phyloP scores from a whole-genome alignment of 1,139 yeast genomes.

The Spencermartinsiella ligniputridi region DNA sequence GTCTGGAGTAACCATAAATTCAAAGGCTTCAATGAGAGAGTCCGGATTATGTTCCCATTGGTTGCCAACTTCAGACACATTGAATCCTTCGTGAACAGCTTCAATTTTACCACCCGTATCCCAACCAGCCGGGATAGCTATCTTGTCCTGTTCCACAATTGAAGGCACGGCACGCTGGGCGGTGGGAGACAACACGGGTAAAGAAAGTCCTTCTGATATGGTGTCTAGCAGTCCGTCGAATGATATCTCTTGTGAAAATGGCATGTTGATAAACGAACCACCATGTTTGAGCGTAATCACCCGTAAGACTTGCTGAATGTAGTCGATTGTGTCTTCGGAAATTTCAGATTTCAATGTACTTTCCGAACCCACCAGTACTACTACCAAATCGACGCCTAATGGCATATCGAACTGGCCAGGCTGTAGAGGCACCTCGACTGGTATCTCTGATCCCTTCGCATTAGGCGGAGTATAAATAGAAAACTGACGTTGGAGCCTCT shows the following conservation, averaged over 20 bases:
- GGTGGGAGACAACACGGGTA: constrained; percentile 17
- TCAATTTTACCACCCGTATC: constrained; percentile 35
- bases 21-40: neutral
- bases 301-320: constrained; percentile 53
- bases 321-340: constrained; percentile 36
- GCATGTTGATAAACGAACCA: constrained; percentile 27
- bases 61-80: constrained; percentile 16
- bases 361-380: constrained; percentile 27
- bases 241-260: constrained; percentile 14
- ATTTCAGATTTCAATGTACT: constrained; percentile 11
- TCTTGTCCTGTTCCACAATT: constrained; percentile 34
- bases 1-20: constrained; percentile 1
- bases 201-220: constrained; percentile 24
- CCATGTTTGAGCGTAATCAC: constrained; percentile 45
- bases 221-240: constrained; percentile 17
- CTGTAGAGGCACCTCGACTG: constrained; percentile 29
- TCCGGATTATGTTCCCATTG: constrained; percentile 15
- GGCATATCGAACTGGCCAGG: constrained; percentile 33
- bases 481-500: constrained; percentile 15
- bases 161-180: constrained; percentile 24
- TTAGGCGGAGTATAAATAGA: constrained; percentile 19
- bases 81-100: constrained; percentile 29
- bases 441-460: constrained; percentile 2
- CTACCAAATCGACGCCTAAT: constrained; percentile 30
- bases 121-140: constrained; percentile 45